Evolutionary conservation across 2,329 filamentous ascomycete genomes (phyloP).

Genomic region (Mollisia scopiformis): DNA sequence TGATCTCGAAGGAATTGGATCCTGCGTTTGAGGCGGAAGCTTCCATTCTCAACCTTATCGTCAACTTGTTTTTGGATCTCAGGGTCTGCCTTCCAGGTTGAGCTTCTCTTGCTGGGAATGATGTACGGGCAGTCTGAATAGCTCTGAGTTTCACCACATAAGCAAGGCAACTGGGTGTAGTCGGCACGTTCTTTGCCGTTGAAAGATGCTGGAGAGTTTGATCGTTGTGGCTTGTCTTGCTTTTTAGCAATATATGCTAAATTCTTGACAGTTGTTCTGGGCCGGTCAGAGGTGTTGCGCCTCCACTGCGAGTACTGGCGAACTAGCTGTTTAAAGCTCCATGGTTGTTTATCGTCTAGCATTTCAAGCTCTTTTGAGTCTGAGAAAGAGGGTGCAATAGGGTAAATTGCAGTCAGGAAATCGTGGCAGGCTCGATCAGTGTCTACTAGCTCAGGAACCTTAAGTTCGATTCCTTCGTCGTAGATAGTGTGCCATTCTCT

Average conservation of each 20-base stretch:
- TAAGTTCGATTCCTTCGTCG: background rate
- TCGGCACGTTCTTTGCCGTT: background rate
- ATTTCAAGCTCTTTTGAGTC: background rate
- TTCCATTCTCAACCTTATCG: no score
- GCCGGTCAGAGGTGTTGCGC: background rate
- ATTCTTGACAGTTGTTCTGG: background rate
- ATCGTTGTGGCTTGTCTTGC: background rate
- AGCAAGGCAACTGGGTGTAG: background rate
- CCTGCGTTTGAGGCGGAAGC: no score
- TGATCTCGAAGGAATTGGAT: no score
- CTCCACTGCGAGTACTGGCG: background rate
- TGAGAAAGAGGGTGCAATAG: background rate
- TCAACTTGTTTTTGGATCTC: no score
- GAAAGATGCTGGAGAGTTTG: background rate
- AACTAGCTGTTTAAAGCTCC: background rate
- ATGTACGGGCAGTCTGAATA: background rate
- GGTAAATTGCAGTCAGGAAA: background rate
- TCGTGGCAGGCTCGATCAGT: background rate
- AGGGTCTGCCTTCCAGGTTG: background rate
- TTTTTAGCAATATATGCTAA: background rate
- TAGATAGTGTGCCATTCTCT: background rate
- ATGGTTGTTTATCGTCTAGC: background rate
- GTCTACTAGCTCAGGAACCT: background rate
- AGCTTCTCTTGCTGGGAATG: background rate
- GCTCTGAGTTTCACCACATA: background rate